Conservation (phyloP, 2,329 filamentous ascomycete species). For the Trichoderma semiorbis region DNA sequence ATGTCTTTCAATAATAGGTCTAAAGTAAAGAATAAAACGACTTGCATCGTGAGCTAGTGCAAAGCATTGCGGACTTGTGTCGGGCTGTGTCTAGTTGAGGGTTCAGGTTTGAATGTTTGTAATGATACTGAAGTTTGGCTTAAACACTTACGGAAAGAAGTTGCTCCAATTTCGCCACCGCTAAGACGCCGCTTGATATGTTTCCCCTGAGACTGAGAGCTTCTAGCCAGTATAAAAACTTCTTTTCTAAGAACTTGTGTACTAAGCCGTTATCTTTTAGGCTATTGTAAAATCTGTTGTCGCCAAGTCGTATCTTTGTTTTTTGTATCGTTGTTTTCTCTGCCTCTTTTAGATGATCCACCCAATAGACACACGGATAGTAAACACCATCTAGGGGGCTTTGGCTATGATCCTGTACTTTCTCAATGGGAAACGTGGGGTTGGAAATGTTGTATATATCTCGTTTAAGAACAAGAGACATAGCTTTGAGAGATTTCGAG, state of each 20-base stretch:
- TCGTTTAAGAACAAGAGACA: not conserved
- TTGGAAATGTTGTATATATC: not conserved
- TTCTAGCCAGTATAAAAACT: not conserved
- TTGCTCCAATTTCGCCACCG: not conserved
- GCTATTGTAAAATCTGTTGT: not conserved
- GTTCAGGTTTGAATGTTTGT: not conserved
- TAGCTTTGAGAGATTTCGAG: not conserved
- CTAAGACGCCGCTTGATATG: not conserved
- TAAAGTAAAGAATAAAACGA: not conserved
- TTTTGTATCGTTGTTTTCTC: not conserved
- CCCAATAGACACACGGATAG: not conserved
- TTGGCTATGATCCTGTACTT: not conserved
- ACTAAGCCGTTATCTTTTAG: not conserved
- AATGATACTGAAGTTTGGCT: not conserved
- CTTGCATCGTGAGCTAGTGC: not conserved
- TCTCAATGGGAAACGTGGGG: not conserved
- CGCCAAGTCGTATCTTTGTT: no score
- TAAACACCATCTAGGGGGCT: not conserved
- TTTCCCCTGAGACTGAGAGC: not conserved
- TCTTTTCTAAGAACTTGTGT: not conserved
- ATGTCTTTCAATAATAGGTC: not conserved
- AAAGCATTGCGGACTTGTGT: not conserved
- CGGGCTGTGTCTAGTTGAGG: not conserved
- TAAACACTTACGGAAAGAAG: not conserved
- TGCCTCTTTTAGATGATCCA: not conserved